Percentiles rank a stretch among this genome's conserved stretches.
Evolutionary conservation across 139 green algal genomes (phyloP).

Genomic region (Coelastrella sp.): DNA sequence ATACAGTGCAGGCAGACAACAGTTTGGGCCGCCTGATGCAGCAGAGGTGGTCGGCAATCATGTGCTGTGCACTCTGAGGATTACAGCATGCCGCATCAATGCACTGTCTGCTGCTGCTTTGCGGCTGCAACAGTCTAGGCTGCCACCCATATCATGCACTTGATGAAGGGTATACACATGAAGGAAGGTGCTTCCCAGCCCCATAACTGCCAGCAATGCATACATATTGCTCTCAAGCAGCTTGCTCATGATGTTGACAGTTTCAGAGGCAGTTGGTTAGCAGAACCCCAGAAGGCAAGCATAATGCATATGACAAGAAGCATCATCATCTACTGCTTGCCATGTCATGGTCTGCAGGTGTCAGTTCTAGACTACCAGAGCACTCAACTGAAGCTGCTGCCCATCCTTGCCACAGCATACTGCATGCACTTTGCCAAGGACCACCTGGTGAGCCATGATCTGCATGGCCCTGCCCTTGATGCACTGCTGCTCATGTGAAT

Average conservation of each 20-base stretch:
- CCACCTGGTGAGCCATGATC: conserved; percentile 50
- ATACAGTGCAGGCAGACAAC: conserved; percentile 80
- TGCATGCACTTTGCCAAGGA: conserved; percentile 76
- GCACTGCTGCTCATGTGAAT: background rate
- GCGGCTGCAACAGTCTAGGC: too few relatives aligned
- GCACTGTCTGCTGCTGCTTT: too few relatives aligned
- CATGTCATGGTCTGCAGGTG: conserved; percentile 42
- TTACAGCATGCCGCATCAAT: too few relatives aligned
- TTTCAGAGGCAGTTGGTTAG: too few relatives aligned
- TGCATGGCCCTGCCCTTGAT: background rate
- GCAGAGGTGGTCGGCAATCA: conserved; percentile 63
- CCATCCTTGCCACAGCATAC: conserved; percentile 83
- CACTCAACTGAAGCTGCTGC: conserved; percentile 82
- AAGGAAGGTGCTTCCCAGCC: too few relatives aligned
- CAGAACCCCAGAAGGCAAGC: too few relatives aligned
- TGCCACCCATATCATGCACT: too few relatives aligned
- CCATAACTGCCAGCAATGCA: too few relatives aligned
- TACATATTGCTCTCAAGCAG: too few relatives aligned
- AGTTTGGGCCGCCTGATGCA: conserved; percentile 84
- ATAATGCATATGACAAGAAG: background rate
- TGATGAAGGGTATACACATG: too few relatives aligned
- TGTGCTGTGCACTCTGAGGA: too few relatives aligned
- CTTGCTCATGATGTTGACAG: too few relatives aligned
- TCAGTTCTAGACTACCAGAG: conserved; percentile 87
- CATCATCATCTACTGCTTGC: background rate